These are phyloP conservation scores for Aspergillus alliaceus DNA, from an alignment of 2,329 filamentous ascomycete species.

Conservation along the genomic window DNA sequence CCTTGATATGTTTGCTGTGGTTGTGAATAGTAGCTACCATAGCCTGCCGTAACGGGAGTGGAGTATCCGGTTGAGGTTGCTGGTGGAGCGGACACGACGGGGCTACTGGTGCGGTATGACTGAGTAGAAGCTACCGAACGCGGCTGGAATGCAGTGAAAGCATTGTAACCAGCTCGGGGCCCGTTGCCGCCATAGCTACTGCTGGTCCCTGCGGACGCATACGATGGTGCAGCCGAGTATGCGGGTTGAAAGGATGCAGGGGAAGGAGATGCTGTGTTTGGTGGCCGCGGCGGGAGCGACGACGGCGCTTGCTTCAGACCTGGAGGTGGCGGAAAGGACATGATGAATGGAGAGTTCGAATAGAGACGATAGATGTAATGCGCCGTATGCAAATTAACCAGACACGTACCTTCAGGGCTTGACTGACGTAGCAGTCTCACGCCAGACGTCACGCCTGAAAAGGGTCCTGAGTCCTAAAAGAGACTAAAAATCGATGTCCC, in stretches of 20 bases:
- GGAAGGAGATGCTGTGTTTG: conserved; percentile 41
- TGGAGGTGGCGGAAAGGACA: conserved; percentile 87
- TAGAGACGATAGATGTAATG: conserved; percentile 28
- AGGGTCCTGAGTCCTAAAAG: conserved; percentile 15
- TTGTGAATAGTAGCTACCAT: conserved; percentile 45
- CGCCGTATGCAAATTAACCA: conserved; percentile 32
- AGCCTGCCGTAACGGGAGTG: conserved; percentile 39
- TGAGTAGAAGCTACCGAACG: conserved; percentile 55
- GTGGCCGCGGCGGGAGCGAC: conserved; percentile 77
- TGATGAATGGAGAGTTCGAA: conserved; percentile 55
- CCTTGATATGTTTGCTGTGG: conserved; percentile 35
- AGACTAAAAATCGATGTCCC: not conserved
- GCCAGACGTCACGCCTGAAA: conserved; percentile 37
- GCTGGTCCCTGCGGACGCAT: conserved; percentile 24
- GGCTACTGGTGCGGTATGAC: conserved; percentile 39
- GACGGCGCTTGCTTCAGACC: conserved; percentile 57
- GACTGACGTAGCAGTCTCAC: conserved; percentile 35
- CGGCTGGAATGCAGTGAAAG: conserved; percentile 60
- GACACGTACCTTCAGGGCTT: conserved; percentile 46
- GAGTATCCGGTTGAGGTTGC: conserved; percentile 35
- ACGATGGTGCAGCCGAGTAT: conserved; percentile 48
- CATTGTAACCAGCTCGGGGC: conserved; percentile 35
- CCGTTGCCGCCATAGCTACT: conserved; percentile 35
- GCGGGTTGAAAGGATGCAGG: conserved; percentile 50
- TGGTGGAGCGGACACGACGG: conserved; percentile 38